These are phyloP conservation scores for Sugiyamaella lignohabitans DNA, from an alignment of 805 yeast species.

Conservation along the genomic window DNA sequence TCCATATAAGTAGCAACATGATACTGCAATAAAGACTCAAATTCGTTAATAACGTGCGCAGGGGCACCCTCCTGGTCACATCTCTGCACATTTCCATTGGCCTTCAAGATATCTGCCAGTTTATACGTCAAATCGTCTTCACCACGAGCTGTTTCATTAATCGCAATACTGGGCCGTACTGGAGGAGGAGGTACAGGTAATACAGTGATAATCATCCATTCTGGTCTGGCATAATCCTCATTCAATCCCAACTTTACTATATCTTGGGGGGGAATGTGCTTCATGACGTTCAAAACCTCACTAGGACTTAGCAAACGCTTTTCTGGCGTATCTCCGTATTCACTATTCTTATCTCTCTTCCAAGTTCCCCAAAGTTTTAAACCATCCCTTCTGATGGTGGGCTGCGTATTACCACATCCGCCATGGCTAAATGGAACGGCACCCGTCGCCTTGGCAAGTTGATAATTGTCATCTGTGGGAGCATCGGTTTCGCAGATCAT, in stretches of 20 bases:
- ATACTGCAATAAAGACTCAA: slow-evolving; percentile 89
- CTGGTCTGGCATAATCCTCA: slow-evolving; percentile 96
- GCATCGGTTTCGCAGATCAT: slow-evolving; percentile 86
- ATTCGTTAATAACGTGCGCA: slow-evolving; percentile 94
- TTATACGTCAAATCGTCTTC: slow-evolving; percentile 98
- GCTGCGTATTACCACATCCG: slow-evolving; percentile 97
- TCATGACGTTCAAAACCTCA: slow-evolving; percentile 86
- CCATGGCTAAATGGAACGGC: slow-evolving; percentile 60
- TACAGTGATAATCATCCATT: slow-evolving; percentile 97
- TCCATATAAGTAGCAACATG: slow-evolving; percentile 99
- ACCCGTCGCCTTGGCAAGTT: slow-evolving; percentile 27
- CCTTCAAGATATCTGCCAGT: slow-evolving; percentile 92
- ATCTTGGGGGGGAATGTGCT: slow-evolving; percentile 83
- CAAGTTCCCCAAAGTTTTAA: slow-evolving; percentile 96
- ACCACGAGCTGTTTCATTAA: slow-evolving; percentile 96
- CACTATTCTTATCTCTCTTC: slow-evolving; percentile 80
- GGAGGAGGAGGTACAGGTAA: slow-evolving; percentile 99
- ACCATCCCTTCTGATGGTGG: slow-evolving; percentile 93
- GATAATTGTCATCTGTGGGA: slow-evolving; percentile 49
- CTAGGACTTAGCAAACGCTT: slow-evolving; percentile 80
- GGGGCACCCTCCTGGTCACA: slow-evolving; percentile 99
- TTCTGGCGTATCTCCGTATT: slow-evolving; percentile 86
- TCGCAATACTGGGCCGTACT: slow-evolving; percentile 96
- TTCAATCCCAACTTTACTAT: slow-evolving; percentile 78
- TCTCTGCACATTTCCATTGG: slow-evolving; percentile 94